A percentile compares a stretch with the other conserved stretches of the same genome.
Evolutionary conservation across 352 stramenopile species (phyloP).

Genomic region (Stephanocyclus meneghinianus): DNA sequence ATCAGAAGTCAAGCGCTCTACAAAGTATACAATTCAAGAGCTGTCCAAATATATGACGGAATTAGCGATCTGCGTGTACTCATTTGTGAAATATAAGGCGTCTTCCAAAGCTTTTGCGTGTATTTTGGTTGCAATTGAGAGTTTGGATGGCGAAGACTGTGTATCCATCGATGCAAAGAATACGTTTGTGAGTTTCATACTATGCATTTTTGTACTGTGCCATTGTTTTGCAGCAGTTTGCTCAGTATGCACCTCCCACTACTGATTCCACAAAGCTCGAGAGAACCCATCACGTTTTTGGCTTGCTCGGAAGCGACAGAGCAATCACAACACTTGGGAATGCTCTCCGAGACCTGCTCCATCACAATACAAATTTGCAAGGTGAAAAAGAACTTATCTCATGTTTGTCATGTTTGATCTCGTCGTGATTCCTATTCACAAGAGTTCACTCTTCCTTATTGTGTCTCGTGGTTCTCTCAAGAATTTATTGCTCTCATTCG

Average conservation of each 20-base stretch:
- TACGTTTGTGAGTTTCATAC: slow-evolving; percentile 27
- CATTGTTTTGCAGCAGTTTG: background rate
- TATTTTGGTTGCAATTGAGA: slow-evolving; percentile 43
- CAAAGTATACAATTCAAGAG: slow-evolving; percentile 52
- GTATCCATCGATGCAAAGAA: slow-evolving; percentile 25
- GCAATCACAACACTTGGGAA: slow-evolving; percentile 33
- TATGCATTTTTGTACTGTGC: background rate
- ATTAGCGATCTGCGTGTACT: slow-evolving; percentile 52
- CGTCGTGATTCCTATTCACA: too few species aligned
- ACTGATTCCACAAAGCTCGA: slow-evolving; percentile 16
- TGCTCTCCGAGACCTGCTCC: slow-evolving; percentile 43
- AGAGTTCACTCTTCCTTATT: background rate
- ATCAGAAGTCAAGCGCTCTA: slow-evolving; percentile 22
- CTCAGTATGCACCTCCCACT: background rate
- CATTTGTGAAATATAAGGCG: slow-evolving; percentile 44
- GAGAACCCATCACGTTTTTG: slow-evolving; percentile 29
- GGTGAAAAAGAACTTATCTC: slow-evolving; percentile 14
- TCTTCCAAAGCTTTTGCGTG: slow-evolving; percentile 52
- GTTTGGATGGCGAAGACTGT: slow-evolving; percentile 34
- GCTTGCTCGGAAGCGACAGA: slow-evolving; percentile 28
- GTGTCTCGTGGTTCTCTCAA: slow-evolving; percentile 5
- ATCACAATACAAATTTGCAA: slow-evolving; percentile 52
- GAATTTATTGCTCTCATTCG: slow-evolving; percentile 55
- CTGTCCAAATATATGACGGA: slow-evolving; percentile 52
- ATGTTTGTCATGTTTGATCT: too few species aligned